Base-by-base conservation (phyloP, 805 yeast genomes). In the Ogataea angusta region DNA sequence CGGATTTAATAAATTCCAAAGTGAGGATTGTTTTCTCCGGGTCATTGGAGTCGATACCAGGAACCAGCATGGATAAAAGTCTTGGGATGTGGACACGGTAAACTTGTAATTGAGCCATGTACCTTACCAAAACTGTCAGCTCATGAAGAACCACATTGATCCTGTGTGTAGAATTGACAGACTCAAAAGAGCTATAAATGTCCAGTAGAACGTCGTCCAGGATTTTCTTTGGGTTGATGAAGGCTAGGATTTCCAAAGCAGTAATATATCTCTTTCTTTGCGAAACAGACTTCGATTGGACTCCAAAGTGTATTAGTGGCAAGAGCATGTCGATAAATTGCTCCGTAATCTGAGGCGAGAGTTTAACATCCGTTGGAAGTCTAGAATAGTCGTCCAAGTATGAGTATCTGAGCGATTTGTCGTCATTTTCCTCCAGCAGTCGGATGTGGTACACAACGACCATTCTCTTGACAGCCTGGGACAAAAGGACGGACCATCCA, bases 41-140 rank as follows among this genome's bases (percentile, higher is more conserved):
- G 60, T 93, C 99, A 57, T 90, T 93, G 0, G 90, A 76, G 57
- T 93, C 98, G 21, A 93, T 79, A 22, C 93, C 96, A 0, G 89
- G 85, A 6, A 89, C 59, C 2, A 82, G 66, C 60, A 87, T 70
- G 19, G 80, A 75, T 28, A 90, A 58, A 12, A 93, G 67, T 39
- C 95, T 76, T 0, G 95, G 78, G 10, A 88, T 66, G 54, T 93
- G 99, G 10, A 86, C 79, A 31, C 96, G 68, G 56, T 75, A 87
- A 2, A 78, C 61, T 1, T 82, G 82, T 2, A 76, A 69, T 6
- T 66, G 57, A 0, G 84, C 80, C 70, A 93, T 76, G 45, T 74
- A 80, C 40, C 95, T 71, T 1, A 83, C 73, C 16, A 86, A 61
- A 17, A 76, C 79, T 3, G 81, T 76, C 34, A 89, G 68, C 27